These are phyloP conservation scores for Scedosporium aurantiacum DNA, from an alignment of 2,329 filamentous ascomycete genomes.

Conservation along the genomic window DNA sequence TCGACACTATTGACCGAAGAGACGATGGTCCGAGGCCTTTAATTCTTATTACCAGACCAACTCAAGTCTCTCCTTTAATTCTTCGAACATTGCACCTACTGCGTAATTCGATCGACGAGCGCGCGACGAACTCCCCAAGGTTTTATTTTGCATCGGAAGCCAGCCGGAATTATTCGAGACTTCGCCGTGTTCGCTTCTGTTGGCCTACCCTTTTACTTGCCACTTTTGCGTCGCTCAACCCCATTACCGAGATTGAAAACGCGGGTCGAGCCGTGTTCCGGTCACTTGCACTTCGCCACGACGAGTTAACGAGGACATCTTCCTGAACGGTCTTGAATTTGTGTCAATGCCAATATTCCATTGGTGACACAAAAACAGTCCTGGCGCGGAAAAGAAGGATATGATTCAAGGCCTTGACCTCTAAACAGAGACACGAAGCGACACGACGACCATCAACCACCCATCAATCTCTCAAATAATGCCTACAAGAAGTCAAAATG, in stretches of 20 bases:
- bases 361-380: background rate
- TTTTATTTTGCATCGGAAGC: background rate
- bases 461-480: background rate
- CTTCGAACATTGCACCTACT: background rate
- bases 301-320: background rate
- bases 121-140: background rate
- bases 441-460: background rate
- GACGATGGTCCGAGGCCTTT: background rate
- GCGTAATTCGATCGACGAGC: background rate
- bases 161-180: background rate
- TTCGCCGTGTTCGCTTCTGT: background rate
- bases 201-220: background rate
- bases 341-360: background rate
- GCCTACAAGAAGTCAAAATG: background rate
- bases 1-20: background rate
- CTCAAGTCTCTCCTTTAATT: background rate
- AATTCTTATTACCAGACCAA: background rate
- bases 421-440: no score
- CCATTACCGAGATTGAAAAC: background rate
- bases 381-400: background rate
- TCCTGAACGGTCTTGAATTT: background rate
- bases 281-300: background rate
- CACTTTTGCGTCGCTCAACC: background rate
- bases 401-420: no score
- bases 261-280: background rate